Conservation (phyloP, 2,329 filamentous ascomycete species). For the Xenoacremonium recifei region DNA sequence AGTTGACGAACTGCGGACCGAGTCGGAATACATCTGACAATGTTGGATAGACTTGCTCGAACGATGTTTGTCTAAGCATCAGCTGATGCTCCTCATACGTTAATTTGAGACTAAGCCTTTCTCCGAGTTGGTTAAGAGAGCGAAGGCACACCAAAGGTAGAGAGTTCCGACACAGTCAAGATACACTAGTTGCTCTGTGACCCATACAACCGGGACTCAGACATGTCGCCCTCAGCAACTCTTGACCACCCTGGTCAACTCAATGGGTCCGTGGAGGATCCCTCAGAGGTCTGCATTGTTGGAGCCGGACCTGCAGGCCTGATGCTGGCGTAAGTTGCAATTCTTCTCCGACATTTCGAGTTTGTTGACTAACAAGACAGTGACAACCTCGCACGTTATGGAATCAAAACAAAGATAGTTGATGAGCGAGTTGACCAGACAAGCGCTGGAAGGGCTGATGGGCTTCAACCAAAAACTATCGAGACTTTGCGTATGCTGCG, state of each 20-base stretch:
- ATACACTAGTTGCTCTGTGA: too few species aligned
- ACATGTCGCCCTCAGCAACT: not conserved
- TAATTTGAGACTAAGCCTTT: too few species aligned
- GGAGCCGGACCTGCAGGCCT: slow-evolving; percentile 55
- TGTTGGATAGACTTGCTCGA: too few species aligned
- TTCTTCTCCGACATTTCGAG: not conserved
- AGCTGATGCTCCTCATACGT: too few species aligned
- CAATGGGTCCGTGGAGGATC: slow-evolving; percentile 11
- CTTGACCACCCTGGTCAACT: not conserved
- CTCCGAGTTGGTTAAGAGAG: too few species aligned
- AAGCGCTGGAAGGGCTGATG: slow-evolving; percentile 65
- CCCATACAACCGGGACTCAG: too few species aligned
- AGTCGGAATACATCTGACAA: too few species aligned
- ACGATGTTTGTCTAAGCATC: too few species aligned
- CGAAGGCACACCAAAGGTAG: too few species aligned
- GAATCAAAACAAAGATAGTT: slow-evolving; percentile 61
- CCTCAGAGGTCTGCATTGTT: slow-evolving; percentile 47
- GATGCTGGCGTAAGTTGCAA: slow-evolving; percentile 39
- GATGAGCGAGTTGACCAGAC: slow-evolving; percentile 68
- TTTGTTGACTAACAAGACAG: slow-evolving; percentile 1
- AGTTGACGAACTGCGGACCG: too few species aligned
- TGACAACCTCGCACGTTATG: slow-evolving; percentile 57
- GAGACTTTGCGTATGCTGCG: slow-evolving; percentile 72
- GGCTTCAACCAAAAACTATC: slow-evolving; percentile 73
- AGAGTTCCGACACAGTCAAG: too few species aligned